Percentiles rank a stretch among this genome's conserved stretches.
These are phyloP conservation scores for Eucalyptus caleyi DNA, from an alignment of 345 rosid genomes.

Conservation along the genomic window DNA sequence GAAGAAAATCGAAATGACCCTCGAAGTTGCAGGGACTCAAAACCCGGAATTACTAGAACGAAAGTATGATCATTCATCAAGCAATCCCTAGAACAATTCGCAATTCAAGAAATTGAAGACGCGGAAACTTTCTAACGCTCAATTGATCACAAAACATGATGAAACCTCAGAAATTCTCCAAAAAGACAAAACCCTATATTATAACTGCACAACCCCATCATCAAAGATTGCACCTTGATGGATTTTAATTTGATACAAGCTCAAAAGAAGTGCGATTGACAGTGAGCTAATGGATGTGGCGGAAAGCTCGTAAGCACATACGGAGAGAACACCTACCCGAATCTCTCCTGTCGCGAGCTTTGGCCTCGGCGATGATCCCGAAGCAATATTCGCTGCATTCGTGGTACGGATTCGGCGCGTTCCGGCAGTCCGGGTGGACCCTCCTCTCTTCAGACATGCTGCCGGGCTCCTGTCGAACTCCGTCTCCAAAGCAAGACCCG, in stretches of 20 bases:
- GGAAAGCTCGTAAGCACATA: not conserved
- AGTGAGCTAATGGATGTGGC: not conserved
- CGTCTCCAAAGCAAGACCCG: not conserved
- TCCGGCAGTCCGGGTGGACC: conserved; percentile 30
- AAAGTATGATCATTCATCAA: not conserved
- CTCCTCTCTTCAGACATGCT: conserved; percentile 15
- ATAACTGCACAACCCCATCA: not conserved
- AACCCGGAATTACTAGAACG: not conserved
- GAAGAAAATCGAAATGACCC: not conserved
- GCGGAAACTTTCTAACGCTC: not conserved
- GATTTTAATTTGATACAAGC: not conserved
- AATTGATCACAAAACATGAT: not conserved
- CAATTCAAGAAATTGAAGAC: not conserved
- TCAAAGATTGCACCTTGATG: not conserved
- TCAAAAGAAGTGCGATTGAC: not conserved
- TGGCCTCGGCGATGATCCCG: conserved; percentile 55
- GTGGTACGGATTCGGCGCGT: conserved; percentile 43
- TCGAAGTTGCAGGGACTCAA: not conserved
- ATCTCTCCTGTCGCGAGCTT: conserved; percentile 21
- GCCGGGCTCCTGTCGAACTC: not conserved
- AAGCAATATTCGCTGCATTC: conserved; percentile 69
- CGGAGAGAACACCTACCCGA: conserved; percentile 13
- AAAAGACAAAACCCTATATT: not conserved
- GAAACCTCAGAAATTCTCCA: not conserved
- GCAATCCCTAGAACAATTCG: not conserved